phyloP scores from a whole-genome alignment of 768 basidiomycete genomes.

The Gloeophyllum trabeum region DNA sequence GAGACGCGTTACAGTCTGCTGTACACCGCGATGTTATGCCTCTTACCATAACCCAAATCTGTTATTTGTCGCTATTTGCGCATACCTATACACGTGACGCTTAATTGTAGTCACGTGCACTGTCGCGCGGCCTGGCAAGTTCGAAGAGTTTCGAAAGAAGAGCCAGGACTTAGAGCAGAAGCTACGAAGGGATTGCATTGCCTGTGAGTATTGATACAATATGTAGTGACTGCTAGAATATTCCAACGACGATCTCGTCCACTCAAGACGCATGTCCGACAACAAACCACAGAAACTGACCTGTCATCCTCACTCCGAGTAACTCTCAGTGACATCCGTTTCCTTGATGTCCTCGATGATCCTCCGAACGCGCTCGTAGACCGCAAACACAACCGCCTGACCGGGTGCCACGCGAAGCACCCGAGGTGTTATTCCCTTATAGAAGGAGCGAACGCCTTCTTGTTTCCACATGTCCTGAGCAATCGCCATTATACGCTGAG shows the following conservation, averaged over 20 bases:
- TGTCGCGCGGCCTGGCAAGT: too few species aligned
- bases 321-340: slow-evolving; percentile 46
- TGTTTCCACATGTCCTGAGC: slow-evolving; percentile 87
- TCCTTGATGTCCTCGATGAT: slow-evolving; percentile 61
- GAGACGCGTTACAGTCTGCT: too few species aligned
- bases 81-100: slow-evolving; percentile 1
- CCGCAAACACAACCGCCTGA: slow-evolving; percentile 94
- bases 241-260: too few species aligned
- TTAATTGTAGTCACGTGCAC: background rate
- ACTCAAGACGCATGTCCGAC: too few species aligned
- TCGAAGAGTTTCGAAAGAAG: too few species aligned
- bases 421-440: slow-evolving; percentile 97
- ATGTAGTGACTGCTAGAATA: too few species aligned
- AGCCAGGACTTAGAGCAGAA: too few species aligned
- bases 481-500: slow-evolving; percentile 71
- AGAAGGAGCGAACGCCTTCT: slow-evolving; percentile 87
- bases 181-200: too few species aligned
- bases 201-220: too few species aligned
- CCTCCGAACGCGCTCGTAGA: slow-evolving; percentile 74
- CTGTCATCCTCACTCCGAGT: slow-evolving; percentile 61
- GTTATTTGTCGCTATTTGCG: background rate
- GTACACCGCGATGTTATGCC: too few species aligned
- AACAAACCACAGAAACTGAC: too few species aligned
- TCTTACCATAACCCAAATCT: background rate
- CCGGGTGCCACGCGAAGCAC: slow-evolving; percentile 95